Evolutionary conservation across 345 rosid species (phyloP).

Genomic region (Rubroshorea leprosula): DNA sequence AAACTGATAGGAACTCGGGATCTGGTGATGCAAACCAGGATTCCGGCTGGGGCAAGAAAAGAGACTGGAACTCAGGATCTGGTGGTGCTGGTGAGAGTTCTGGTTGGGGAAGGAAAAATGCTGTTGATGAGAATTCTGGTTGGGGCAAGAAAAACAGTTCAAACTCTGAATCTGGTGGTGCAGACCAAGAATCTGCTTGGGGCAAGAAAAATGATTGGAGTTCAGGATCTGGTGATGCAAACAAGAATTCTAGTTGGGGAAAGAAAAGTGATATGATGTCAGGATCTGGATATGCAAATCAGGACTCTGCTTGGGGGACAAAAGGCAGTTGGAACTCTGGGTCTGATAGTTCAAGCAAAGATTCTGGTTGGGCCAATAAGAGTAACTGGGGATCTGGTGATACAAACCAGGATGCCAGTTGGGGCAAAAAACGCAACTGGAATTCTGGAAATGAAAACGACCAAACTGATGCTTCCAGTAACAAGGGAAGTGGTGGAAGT

Average conservation of each 20-base stretch:
- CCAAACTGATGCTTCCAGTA: slow-evolving; percentile 19
- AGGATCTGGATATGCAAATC: slow-evolving; percentile 10
- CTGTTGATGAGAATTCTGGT: slow-evolving; percentile 14
- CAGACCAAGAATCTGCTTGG: slow-evolving; percentile 19
- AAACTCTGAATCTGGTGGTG: slow-evolving; percentile 3
- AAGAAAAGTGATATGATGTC: slow-evolving; percentile 5
- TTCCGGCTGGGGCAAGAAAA: slow-evolving; percentile 18
- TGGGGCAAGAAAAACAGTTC: slow-evolving; percentile 8
- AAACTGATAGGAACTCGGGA: background rate
- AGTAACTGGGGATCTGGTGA: slow-evolving; percentile 10
- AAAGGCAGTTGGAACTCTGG: slow-evolving; percentile 7
- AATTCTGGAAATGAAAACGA: slow-evolving; percentile 10
- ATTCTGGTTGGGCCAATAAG: slow-evolving; percentile 11
- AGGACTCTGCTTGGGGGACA: slow-evolving; percentile 26
- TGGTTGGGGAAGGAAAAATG: slow-evolving; percentile 21
- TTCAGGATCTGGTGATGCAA: slow-evolving; percentile 4
- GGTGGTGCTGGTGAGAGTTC: slow-evolving; percentile 22
- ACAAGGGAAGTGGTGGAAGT: slow-evolving; percentile 23
- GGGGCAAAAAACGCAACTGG: slow-evolving; percentile 12
- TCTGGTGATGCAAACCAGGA: slow-evolving; percentile 17
- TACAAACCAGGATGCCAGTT: slow-evolving; percentile 21
- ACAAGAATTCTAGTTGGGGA: slow-evolving; percentile 24
- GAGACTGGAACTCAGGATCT: slow-evolving; percentile 7
- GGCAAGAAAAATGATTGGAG: slow-evolving; percentile 12
- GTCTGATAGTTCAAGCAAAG: slow-evolving; percentile 14